Conservation (phyloP, 2,329 filamentous ascomycete genomes). For the Pseudocercospora cruenta region DNA sequence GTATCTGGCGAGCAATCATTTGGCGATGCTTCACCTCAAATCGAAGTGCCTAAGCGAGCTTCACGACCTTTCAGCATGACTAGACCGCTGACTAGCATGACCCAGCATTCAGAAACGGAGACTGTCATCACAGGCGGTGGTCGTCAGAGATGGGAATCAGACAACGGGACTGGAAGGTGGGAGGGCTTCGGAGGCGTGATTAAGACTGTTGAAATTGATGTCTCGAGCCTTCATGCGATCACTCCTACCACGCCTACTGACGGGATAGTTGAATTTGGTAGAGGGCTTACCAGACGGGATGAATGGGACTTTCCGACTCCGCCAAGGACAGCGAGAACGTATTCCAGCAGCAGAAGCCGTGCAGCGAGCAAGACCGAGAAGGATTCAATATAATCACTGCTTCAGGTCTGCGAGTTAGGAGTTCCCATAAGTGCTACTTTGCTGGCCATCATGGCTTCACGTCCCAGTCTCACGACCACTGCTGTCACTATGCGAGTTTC, state of each 20-base stretch:
- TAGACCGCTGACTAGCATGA: slow-evolving; percentile 8
- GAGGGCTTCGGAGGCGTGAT: slow-evolving; percentile 23
- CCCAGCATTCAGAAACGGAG: slow-evolving; percentile 1
- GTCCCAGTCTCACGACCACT: neutral
- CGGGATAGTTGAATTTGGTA: slow-evolving; percentile 16
- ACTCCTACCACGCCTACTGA: slow-evolving; percentile 3
- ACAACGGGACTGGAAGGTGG: slow-evolving; percentile 17
- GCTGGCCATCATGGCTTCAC: neutral
- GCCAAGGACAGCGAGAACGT: neutral
- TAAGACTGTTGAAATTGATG: slow-evolving; percentile 22
- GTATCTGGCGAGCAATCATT: neutral
- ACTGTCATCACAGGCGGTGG: slow-evolving; percentile 16
- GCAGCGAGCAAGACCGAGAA: neutral
- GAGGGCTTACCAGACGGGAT: slow-evolving; percentile 20
- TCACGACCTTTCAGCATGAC: slow-evolving; percentile 16
- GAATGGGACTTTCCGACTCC: slow-evolving; percentile 17
- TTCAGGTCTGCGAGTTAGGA: neutral
- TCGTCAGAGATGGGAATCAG: slow-evolving; percentile 17
- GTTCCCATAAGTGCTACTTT: neutral
- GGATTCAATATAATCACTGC: neutral
- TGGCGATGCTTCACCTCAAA: neutral
- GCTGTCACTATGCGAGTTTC: neutral
- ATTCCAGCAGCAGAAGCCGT: neutral
- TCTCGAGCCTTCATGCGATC: slow-evolving; percentile 12
- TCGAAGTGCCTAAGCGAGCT: neutral